These are phyloP conservation scores for Gracilaria domingensis DNA, from an alignment of 23 red algal species.

Conservation along the genomic window DNA sequence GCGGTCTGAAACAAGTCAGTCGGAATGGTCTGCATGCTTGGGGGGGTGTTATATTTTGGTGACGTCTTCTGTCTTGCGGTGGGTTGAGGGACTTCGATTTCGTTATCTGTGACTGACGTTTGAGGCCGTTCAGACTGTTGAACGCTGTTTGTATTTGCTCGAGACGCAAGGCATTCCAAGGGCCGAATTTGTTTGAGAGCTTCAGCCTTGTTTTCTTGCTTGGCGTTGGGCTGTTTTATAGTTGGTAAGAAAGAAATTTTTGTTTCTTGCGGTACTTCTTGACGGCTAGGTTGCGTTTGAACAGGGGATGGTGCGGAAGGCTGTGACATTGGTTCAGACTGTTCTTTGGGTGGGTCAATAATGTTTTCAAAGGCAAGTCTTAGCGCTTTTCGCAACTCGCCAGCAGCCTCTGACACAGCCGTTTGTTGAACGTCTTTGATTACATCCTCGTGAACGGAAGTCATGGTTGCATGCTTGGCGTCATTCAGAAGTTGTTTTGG, in stretches of 20 bases:
- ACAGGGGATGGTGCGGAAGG: neutral
- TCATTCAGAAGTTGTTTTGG: constrained; percentile 11
- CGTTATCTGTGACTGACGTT: no score
- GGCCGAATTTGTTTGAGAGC: neutral
- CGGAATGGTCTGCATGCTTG: constrained; percentile 23
- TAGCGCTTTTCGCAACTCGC: neutral
- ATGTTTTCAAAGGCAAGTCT: constrained; percentile 6
- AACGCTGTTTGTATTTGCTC: neutral
- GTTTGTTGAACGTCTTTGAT: constrained; percentile 30
- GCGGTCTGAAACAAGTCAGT: constrained; percentile 35
- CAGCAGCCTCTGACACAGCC: constrained; percentile 8
- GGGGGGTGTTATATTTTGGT: neutral
- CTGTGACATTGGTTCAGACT: neutral
- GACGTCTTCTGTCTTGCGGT: neutral
- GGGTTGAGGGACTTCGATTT: neutral
- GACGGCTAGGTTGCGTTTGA: no score
- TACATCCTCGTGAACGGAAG: constrained; percentile 6
- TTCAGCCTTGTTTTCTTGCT: neutral
- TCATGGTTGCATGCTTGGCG: constrained; percentile 26
- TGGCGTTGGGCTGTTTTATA: neutral
- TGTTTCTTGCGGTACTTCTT: no score
- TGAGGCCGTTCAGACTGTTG: neutral
- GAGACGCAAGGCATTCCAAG: neutral
- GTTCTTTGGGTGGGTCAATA: neutral
- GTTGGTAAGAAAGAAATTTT: no score